Percentiles rank a stretch among this genome's conserved stretches.
Evolutionary conservation across 192 early-diverging fungal genomes (phyloP).

Genomic region (Rhizophagus prolifer): DNA sequence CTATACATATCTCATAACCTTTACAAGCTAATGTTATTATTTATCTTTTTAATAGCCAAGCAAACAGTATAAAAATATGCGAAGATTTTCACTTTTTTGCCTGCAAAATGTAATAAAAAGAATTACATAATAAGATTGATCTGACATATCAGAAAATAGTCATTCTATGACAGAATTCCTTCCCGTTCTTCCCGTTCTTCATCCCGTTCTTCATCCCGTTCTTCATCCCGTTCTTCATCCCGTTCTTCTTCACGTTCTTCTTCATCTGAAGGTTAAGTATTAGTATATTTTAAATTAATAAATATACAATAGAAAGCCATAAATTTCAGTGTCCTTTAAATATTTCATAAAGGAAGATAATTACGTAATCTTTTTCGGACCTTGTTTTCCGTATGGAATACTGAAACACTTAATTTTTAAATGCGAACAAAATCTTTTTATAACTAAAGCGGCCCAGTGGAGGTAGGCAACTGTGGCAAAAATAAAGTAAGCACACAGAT

Average conservation of each 20-base stretch:
- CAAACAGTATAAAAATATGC: too few relatives aligned
- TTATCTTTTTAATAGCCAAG: too few relatives aligned
- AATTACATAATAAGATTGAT: too few relatives aligned
- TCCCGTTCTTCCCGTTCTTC: not conserved
- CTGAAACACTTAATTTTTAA: constrained; percentile 84
- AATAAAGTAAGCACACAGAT: constrained; percentile 65
- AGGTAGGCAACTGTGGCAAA: constrained; percentile 77
- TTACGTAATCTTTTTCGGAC: constrained; percentile 21
- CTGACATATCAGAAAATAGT: too few relatives aligned
- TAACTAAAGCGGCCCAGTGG: constrained; percentile 84
- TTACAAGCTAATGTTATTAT: too few relatives aligned
- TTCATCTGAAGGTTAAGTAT: not conserved
- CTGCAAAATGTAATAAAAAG: too few relatives aligned
- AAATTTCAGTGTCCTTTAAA: not conserved
- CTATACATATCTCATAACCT: too few relatives aligned
- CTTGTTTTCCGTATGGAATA: constrained; percentile 51
- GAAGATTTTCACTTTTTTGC: too few relatives aligned
- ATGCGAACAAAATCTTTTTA: constrained; percentile 83
- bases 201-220: not conserved
- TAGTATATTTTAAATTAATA: not conserved
- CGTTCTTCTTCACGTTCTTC: not conserved
- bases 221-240: not conserved
- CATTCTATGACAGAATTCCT: too few relatives aligned
- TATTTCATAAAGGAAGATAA: not conserved
- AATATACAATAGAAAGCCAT: not conserved